Base-by-base conservation (phyloP, 129 eudicot species). In the Smallanthus sonchifolius region DNA sequence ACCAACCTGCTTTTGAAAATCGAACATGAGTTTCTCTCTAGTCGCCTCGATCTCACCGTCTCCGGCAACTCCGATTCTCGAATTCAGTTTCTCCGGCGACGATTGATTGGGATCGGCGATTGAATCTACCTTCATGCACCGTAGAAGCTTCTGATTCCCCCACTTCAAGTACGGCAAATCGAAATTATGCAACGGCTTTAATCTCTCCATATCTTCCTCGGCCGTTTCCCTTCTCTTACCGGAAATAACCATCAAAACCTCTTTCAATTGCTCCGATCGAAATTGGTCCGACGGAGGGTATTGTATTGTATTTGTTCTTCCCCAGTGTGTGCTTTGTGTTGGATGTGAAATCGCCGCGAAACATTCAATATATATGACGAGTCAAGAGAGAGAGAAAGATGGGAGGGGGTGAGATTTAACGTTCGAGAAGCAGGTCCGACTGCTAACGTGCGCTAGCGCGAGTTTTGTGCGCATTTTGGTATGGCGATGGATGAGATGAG, bases 21-120 rank as follows among this genome's bases (percentile, higher is more conserved):
- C 96, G 64, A 80, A 37, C 87, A 92, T 87, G 66, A 92, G 85
- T 59, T 89, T 92, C 87, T 81, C 87, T 61, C 96, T 81, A 15
- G 85, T 79, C 61, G 90, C 96, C 43, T 80, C 87, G 69, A 84
- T 87, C 78, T 79, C 83, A 52, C 61, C 74, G 34, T 78, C 77
- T 78, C 96, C 96, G 24, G 75, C 86, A 6, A 42, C 87, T 59
- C 79, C 64, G 49, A 42, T 32, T 59, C 75, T 76, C 72, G 35
- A 48, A 61, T 51, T 84, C 80, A 61, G 3, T 51, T 61, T 78
- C 77, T 78, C 57, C 37, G 77, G 63, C 3, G 62, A 52, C 13
- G 82, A 69, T 63, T 64, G 57, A 44, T 75, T 77, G 20, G 86
- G 84, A 32, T 67, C 71, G 39, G 17, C 66, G 56, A 75, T 63